phyloP scores from a whole-genome alignment of 2,329 filamentous ascomycete genomes.

The Trichoderma breve region DNA sequence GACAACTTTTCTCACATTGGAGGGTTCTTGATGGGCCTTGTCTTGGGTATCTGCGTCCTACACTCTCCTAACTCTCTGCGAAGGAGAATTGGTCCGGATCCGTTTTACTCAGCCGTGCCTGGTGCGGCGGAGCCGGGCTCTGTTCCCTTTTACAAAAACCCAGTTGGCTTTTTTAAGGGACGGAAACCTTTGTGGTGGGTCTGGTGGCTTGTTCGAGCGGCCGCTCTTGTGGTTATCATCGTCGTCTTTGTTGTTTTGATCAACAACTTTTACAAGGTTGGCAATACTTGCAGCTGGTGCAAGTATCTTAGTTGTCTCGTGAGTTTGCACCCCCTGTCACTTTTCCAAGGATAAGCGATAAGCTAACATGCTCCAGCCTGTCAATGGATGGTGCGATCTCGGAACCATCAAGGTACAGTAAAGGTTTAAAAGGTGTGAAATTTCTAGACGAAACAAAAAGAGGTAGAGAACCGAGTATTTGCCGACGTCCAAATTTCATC shows the following conservation, averaged over 20 bases:
- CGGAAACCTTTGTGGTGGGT: slow-evolving; percentile 94
- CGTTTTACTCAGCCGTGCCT: slow-evolving; percentile 69
- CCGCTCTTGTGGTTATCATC: slow-evolving; percentile 73
- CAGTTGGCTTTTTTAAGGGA: slow-evolving; percentile 82
- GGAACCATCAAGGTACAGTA: slow-evolving; percentile 34
- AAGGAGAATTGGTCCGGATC: slow-evolving; percentile 67
- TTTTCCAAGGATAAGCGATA: neutral
- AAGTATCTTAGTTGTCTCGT: slow-evolving; percentile 92
- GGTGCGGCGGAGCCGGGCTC: slow-evolving; percentile 48
- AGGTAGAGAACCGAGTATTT: neutral
- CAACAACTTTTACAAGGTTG: slow-evolving; percentile 85
- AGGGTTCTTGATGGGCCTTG: slow-evolving; percentile 88
- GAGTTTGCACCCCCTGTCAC: slow-evolving; percentile 48
- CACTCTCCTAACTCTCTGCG: slow-evolving; percentile 83
- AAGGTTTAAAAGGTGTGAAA: neutral
- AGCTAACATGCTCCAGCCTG: slow-evolving; percentile 45
- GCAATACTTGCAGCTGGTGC: slow-evolving; percentile 82
- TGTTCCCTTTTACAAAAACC: slow-evolving; percentile 58
- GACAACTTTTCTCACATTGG: slow-evolving; percentile 99
- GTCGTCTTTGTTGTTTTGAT: slow-evolving; percentile 83
- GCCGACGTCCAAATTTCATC: neutral
- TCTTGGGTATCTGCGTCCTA: slow-evolving; percentile 80
- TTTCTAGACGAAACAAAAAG: neutral
- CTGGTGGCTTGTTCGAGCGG: slow-evolving; percentile 88
- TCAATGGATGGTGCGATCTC: slow-evolving; percentile 66